Evolutionary conservation across 2,329 filamentous ascomycete genomes (phyloP).

Genomic region (Xylaria arbuscula): DNA sequence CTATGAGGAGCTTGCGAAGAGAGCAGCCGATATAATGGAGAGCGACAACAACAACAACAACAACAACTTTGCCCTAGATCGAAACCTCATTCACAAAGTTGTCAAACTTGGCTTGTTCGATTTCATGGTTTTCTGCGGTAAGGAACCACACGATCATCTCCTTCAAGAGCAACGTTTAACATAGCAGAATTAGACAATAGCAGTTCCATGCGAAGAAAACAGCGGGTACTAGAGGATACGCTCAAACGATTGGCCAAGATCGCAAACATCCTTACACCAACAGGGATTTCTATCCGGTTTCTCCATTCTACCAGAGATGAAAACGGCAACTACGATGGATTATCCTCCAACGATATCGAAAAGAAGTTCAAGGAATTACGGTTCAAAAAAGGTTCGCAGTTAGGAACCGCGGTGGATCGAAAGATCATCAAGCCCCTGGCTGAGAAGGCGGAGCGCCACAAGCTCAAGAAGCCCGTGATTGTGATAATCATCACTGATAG

Average conservation of each 20-base stretch:
- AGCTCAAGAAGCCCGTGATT: not conserved
- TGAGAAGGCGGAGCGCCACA: not conserved
- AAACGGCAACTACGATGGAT: not conserved
- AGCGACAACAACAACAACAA: not conserved
- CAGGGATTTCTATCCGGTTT: not conserved
- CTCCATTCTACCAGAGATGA: not conserved
- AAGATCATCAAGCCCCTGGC: not conserved
- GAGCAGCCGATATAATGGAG: not conserved
- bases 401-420: not conserved
- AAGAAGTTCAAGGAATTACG: not conserved
- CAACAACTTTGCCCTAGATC: not conserved
- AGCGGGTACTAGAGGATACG: not conserved
- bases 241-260: conserved; percentile 1
- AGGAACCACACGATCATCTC: not conserved
- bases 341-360: not conserved
- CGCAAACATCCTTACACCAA: not conserved
- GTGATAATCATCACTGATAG: not conserved
- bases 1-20: not conserved
- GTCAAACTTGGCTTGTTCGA: not conserved
- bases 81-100: not conserved
- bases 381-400: not conserved
- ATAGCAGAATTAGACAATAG: not conserved
- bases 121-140: not conserved
- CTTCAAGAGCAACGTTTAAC: not conserved
- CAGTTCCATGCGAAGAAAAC: not conserved